Percentiles rank a stretch among this genome's conserved stretches.
These are phyloP conservation scores for Candida tammaniensis DNA, from an alignment of 805 yeast genomes.

Conservation along the genomic window DNA sequence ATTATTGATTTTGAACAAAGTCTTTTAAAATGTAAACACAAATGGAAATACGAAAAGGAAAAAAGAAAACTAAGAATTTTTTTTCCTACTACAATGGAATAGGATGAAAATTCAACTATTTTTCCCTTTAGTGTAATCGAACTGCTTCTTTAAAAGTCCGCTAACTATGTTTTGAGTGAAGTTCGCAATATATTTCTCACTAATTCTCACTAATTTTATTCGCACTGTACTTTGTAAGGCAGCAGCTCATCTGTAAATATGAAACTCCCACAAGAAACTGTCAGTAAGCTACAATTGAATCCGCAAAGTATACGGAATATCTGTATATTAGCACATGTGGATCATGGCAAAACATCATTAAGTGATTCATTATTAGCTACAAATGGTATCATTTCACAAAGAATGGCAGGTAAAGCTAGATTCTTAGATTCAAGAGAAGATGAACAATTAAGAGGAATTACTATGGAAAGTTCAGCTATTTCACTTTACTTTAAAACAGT, in stretches of 20 bases:
- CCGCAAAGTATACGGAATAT: constrained; percentile 78
- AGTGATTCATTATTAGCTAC: constrained; percentile 91
- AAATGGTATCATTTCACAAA: constrained; percentile 92
- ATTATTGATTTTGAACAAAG: too few species aligned
- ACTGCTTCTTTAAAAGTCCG: too few species aligned
- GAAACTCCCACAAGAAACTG: constrained; percentile 63
- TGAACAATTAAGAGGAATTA: constrained; percentile 93
- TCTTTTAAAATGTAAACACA: too few species aligned
- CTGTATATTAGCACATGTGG: constrained; percentile 96
- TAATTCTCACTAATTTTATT: too few species aligned
- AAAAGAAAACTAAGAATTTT: too few species aligned
- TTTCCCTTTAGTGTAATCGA: too few species aligned
- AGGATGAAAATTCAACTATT: too few species aligned
- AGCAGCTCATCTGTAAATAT: constrained; percentile 22
- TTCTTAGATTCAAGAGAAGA: constrained; percentile 92
- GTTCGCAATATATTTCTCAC: not conserved
- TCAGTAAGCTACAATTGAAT: constrained; percentile 64
- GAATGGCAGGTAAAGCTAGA: constrained; percentile 93
- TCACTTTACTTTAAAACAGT: constrained; percentile 83
- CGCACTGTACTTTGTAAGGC: constrained; percentile 1
- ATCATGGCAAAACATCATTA: constrained; percentile 95
- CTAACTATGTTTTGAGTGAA: too few species aligned
- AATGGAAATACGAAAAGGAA: too few species aligned
- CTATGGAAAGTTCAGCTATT: constrained; percentile 96
- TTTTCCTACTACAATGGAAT: too few species aligned